A percentile compares a stretch with the other conserved stretches of the same genome.
phyloP scores from a whole-genome alignment of 1,284 basidiomycete genomes.

The Leucoagaricus sp. region DNA sequence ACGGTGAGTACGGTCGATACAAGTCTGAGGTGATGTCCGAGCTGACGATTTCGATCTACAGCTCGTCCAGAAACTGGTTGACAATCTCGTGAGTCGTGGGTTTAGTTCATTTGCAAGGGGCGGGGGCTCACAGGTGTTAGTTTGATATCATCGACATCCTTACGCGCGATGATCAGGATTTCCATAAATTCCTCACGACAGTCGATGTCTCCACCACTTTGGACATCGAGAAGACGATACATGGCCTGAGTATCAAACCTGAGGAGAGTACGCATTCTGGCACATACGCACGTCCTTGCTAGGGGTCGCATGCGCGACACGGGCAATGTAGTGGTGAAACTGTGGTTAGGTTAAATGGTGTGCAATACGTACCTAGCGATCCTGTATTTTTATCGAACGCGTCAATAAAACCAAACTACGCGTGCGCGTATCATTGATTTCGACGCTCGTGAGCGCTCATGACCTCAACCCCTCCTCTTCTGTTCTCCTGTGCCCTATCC shows the following conservation, averaged over 20 bases:
- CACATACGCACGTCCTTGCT: constrained; percentile 9
- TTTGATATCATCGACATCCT: background rate
- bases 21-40: background rate
- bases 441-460: background rate
- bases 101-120: too few species aligned
- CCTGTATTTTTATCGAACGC: too few species aligned
- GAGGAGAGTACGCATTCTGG: constrained; percentile 4
- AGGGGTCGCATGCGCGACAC: too few species aligned
- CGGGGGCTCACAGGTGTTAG: background rate
- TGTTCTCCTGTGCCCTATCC: constrained; percentile 14
- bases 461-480: constrained; percentile 14
- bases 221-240: background rate
- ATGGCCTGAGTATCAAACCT: background rate
- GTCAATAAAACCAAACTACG: constrained; percentile 32
- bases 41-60: background rate
- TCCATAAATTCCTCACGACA: background rate
- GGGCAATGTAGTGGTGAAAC: background rate
- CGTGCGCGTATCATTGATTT: constrained; percentile 17
- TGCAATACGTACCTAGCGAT: too few species aligned
- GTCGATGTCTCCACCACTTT: background rate
- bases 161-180: background rate
- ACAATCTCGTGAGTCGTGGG: background rate
- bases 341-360: too few species aligned
- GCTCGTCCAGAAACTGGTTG: constrained; percentile 8
- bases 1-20: constrained; percentile 39